phyloP scores from a whole-genome alignment of 2,329 filamentous ascomycete species.

The Chlorencoelia australis region DNA sequence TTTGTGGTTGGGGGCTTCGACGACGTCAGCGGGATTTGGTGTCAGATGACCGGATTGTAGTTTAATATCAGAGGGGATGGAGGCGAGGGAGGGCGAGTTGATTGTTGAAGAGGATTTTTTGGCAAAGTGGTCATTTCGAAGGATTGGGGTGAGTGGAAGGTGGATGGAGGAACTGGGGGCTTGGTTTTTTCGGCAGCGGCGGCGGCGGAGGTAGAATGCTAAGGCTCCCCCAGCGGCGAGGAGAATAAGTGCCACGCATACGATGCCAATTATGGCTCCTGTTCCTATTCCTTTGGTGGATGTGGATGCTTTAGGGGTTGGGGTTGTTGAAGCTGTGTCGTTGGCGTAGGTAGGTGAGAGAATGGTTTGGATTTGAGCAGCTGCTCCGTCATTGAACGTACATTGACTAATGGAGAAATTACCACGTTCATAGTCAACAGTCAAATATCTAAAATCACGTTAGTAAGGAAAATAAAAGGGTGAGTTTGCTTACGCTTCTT shows the following conservation, averaged over 20 bases:
- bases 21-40: too few relatives aligned
- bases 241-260: not conserved
- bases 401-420: constrained; percentile 24
- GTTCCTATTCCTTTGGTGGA: not conserved
- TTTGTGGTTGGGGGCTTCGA: constrained; percentile 2
- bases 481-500: constrained; percentile 26
- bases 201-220: not conserved
- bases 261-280: not conserved
- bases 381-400: constrained; percentile 11
- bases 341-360: constrained; percentile 7
- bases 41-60: too few relatives aligned
- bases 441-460: constrained; percentile 16
- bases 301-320: not conserved
- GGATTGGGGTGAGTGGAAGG: not conserved
- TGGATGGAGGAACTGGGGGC: not conserved
- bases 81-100: not conserved
- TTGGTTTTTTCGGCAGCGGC: not conserved
- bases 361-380: constrained; percentile 9
- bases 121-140: not conserved
- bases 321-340: constrained; percentile 14
- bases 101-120: too few relatives aligned
- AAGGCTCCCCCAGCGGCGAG: not conserved
- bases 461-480: not conserved
- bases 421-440: constrained; percentile 21
- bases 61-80: not conserved